These are phyloP conservation scores for Dactylellina leptospora DNA, from an alignment of 2,329 filamentous ascomycete species.

Conservation along the genomic window DNA sequence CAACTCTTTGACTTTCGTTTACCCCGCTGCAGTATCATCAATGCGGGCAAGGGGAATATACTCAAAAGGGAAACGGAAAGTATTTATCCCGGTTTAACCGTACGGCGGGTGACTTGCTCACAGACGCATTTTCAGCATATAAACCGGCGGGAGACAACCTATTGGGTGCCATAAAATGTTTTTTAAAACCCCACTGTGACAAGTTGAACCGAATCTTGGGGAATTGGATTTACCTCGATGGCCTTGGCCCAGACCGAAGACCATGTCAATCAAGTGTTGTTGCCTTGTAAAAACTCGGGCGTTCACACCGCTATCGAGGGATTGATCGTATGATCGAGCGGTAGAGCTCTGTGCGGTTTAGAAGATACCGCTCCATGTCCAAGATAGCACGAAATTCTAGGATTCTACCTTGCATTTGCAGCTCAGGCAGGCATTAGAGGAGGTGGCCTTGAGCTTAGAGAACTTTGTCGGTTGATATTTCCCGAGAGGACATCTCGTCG, in stretches of 20 bases:
- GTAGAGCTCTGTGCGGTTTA: conserved; percentile 33
- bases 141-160: conserved; percentile 4
- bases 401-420: conserved; percentile 37
- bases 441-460: conserved; percentile 15
- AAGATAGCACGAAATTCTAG: conserved; percentile 15
- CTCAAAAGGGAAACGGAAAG: conserved; percentile 38
- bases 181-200: conserved; percentile 38
- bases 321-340: conserved; percentile 4
- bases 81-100: conserved; percentile 47
- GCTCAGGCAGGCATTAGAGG: conserved; percentile 15
- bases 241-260: background rate
- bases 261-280: conserved; percentile 3
- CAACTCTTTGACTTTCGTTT: conserved; percentile 14
- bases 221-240: conserved; percentile 18
- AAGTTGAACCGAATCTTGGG: conserved; percentile 35
- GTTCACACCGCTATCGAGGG: conserved; percentile 6
- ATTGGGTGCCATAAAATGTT: conserved; percentile 17
- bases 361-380: conserved; percentile 38
- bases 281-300: conserved; percentile 18
- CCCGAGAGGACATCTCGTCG: conserved; percentile 16
- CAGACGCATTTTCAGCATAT: conserved; percentile 3
- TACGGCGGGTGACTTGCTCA: conserved; percentile 11
- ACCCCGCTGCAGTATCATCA: conserved; percentile 44
- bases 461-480: conserved; percentile 25
- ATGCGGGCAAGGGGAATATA: conserved; percentile 29